Percentiles rank a stretch among this genome's conserved stretches.
phyloP scores from a whole-genome alignment of 805 yeast species.

The Scheffersomyces amazonensis region DNA sequence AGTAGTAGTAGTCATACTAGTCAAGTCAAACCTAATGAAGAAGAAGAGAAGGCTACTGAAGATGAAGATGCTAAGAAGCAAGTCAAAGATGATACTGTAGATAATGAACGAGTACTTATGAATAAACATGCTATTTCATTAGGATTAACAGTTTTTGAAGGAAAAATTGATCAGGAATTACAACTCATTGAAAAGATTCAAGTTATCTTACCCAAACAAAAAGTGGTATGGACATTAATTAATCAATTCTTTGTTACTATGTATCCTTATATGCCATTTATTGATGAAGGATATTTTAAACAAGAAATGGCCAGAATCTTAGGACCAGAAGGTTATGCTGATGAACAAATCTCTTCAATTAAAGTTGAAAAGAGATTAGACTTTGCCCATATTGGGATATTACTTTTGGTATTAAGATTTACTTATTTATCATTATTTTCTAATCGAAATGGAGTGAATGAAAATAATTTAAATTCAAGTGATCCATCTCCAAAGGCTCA shows the following conservation, averaged over 20 bases:
- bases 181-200: conserved; percentile 41
- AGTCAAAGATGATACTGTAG: conserved; percentile 1
- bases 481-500: conserved; percentile 19
- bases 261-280: conserved; percentile 64
- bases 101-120: conserved; percentile 6
- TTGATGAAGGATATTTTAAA: conserved; percentile 56
- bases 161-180: conserved; percentile 27
- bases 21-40: background rate
- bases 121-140: conserved; percentile 27
- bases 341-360: conserved; percentile 16
- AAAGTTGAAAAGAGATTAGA: conserved; percentile 31
- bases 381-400: conserved; percentile 31
- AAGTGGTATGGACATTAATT: conserved; percentile 52
- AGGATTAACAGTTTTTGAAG: conserved; percentile 35
- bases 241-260: conserved; percentile 57
- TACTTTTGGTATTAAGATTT: conserved; percentile 32
- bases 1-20: background rate
- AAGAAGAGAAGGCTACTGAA: background rate
- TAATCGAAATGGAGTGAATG: conserved; percentile 29
- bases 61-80: background rate
- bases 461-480: conserved; percentile 18
- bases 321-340: conserved; percentile 31
- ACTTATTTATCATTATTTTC: conserved; percentile 36
- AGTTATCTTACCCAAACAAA: conserved; percentile 50
- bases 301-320: conserved; percentile 41